phyloP scores from a whole-genome alignment of 2,329 filamentous ascomycete species.

The Rhynchosporium graminicola region DNA sequence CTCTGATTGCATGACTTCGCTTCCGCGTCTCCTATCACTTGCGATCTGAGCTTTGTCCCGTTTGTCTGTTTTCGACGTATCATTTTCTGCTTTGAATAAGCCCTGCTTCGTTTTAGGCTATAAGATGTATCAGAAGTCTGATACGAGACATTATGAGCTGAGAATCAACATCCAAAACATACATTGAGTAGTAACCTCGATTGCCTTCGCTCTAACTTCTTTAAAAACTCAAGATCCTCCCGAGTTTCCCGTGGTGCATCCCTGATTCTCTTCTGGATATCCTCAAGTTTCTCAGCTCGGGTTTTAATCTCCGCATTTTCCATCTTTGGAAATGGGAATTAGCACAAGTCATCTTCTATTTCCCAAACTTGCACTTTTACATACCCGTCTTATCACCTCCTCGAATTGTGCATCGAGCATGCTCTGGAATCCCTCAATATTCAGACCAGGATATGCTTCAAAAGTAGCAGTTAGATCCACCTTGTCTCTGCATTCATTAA shows the following conservation, averaged over 20 bases:
- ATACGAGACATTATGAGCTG: no score
- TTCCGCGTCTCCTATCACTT: background rate
- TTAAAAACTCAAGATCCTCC: background rate
- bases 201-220: background rate
- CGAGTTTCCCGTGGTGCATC: background rate
- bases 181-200: no score
- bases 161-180: no score
- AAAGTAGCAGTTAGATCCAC: background rate
- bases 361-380: background rate
- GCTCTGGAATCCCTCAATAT: background rate
- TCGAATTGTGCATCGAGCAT: background rate
- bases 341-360: background rate
- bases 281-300: background rate
- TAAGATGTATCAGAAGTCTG: no score
- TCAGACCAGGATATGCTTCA: background rate
- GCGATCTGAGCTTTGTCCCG: no score
- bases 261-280: background rate
- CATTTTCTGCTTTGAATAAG: background rate
- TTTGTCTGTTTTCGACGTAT: no score
- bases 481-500: background rate
- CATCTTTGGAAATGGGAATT: background rate
- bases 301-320: background rate
- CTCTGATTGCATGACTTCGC: background rate
- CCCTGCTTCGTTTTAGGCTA: no score
- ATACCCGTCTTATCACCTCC: background rate